phyloP scores from a whole-genome alignment of 768 basidiomycete species.

The Mycena polygramma region DNA sequence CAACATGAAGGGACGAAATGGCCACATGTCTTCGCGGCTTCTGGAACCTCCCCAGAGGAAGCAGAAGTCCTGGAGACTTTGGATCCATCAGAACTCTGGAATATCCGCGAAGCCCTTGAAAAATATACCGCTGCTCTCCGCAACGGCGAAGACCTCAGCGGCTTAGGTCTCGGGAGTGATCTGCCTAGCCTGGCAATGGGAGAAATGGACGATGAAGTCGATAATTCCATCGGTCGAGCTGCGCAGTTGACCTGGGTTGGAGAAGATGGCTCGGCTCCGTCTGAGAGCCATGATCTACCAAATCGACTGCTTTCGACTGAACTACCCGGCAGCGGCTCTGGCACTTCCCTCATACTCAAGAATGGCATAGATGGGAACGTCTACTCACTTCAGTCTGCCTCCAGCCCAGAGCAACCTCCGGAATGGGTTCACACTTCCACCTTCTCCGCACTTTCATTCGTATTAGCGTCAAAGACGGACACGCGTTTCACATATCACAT shows the following conservation, averaged over 20 bases:
- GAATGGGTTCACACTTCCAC: slow-evolving; percentile 86
- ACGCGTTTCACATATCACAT: slow-evolving; percentile 89
- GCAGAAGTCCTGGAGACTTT: slow-evolving; percentile 89
- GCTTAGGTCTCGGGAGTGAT: slow-evolving; percentile 73
- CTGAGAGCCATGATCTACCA: slow-evolving; percentile 41
- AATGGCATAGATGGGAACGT: slow-evolving; percentile 80
- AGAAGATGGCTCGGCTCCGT: slow-evolving; percentile 58
- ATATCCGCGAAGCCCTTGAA: slow-evolving; percentile 85
- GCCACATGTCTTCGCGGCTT: slow-evolving; percentile 84
- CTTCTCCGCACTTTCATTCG: slow-evolving; percentile 91
- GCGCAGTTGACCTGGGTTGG: slow-evolving; percentile 78
- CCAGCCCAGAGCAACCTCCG: slow-evolving; percentile 42
- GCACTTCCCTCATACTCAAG: slow-evolving; percentile 71
- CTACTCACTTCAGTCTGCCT: slow-evolving; percentile 61
- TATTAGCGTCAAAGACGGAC: slow-evolving; percentile 93
- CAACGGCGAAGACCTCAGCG: slow-evolving; percentile 70
- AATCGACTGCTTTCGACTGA: slow-evolving; percentile 76
- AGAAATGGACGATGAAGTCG: slow-evolving; percentile 93
- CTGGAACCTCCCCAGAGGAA: slow-evolving; percentile 58
- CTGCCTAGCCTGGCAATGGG: slow-evolving; percentile 88
- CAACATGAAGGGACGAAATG: slow-evolving; percentile 86
- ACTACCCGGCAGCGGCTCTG: slow-evolving; percentile 65
- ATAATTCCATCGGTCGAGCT: slow-evolving; percentile 76
- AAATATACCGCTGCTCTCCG: slow-evolving; percentile 83
- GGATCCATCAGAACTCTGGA: slow-evolving; percentile 84